phyloP scores from a whole-genome alignment of 2,329 filamentous ascomycete genomes.

The Dothistroma septosporum region DNA sequence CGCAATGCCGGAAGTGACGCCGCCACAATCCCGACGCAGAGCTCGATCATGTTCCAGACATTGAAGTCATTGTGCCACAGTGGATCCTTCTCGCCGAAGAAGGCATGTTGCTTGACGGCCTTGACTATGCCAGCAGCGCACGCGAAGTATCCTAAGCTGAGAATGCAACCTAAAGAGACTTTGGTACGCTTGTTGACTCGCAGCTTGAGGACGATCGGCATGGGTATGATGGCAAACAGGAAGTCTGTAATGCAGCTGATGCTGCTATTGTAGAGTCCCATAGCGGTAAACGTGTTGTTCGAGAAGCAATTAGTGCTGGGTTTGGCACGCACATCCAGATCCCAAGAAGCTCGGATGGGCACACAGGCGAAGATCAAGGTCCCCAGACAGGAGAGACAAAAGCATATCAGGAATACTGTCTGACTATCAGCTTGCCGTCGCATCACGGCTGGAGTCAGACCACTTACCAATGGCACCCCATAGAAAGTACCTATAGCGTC shows the following conservation, averaged over 20 bases:
- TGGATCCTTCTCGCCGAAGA: constrained; percentile 36
- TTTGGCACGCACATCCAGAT: constrained; percentile 34
- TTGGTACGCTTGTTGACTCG: constrained; percentile 44
- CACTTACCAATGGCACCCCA: constrained; percentile 43
- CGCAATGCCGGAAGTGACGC: constrained; percentile 42
- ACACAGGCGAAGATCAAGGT: constrained; percentile 49
- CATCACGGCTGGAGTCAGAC: background rate
- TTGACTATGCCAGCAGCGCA: constrained; percentile 44
- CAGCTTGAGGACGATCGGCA: constrained; percentile 43
- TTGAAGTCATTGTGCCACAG: constrained; percentile 40
- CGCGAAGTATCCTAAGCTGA: constrained; percentile 41
- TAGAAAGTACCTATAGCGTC: constrained; percentile 41
- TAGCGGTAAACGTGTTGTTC: constrained; percentile 38
- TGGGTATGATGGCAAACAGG: constrained; percentile 41
- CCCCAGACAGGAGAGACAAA: constrained; percentile 43
- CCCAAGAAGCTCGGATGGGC: constrained; percentile 46
- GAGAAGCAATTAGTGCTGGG: constrained; percentile 44
- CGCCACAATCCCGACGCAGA: constrained; percentile 44
- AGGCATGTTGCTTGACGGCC: constrained; percentile 36
- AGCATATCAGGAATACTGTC: constrained; percentile 41
- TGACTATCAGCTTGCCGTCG: background rate
- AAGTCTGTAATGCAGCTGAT: constrained; percentile 41
- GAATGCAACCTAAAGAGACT: constrained; percentile 35
- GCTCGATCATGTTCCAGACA: constrained; percentile 46
- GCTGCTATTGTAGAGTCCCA: constrained; percentile 47